These are phyloP conservation scores for Xylariaceae sp. DNA, from an alignment of 2,329 filamentous ascomycete species.

Conservation along the genomic window DNA sequence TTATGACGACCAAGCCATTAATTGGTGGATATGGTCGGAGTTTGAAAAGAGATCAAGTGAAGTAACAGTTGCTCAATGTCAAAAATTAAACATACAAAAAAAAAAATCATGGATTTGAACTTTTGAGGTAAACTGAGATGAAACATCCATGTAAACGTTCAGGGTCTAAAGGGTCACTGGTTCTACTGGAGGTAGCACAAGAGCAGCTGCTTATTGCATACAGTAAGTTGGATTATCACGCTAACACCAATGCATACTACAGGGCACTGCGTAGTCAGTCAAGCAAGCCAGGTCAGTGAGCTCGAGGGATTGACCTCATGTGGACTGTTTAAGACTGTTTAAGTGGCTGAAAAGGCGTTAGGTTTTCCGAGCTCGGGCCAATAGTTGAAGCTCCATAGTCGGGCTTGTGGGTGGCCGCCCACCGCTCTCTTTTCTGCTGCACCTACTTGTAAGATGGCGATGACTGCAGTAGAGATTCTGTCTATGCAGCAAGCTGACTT, in stretches of 20 bases:
- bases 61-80: too few species aligned
- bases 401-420: constrained; percentile 19
- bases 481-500: neutral
- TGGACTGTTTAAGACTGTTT: too few species aligned
- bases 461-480: neutral
- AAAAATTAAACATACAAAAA: too few species aligned
- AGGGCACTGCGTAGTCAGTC: constrained; percentile 23
- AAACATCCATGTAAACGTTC: too few species aligned
- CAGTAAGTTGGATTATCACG: constrained; percentile 21
- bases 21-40: neutral
- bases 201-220: constrained; percentile 6
- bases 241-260: constrained; percentile 10
- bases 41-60: too few species aligned
- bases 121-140: too few species aligned
- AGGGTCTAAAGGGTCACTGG: too few species aligned
- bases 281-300: constrained; percentile 9
- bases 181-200: too few species aligned
- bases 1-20: neutral
- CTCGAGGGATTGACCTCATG: neutral
- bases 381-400: constrained; percentile 24
- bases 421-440: neutral
- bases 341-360: neutral
- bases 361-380: constrained; percentile 13
- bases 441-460: neutral
- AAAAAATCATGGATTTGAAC: too few species aligned